phyloP scores from a whole-genome alignment of 805 yeast genomes.

The Ogataea haglerorum region DNA sequence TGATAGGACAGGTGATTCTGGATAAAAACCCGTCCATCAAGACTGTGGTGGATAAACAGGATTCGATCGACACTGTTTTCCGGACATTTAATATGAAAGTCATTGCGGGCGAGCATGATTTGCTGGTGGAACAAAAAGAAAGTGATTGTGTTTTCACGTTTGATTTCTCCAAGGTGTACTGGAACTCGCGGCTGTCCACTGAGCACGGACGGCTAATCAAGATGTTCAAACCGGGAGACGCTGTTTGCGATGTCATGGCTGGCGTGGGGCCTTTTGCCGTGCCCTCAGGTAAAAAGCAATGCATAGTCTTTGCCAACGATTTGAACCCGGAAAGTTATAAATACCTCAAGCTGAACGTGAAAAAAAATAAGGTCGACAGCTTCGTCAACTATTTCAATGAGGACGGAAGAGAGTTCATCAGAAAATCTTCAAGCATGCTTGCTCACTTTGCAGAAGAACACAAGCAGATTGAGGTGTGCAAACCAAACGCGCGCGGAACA shows the following conservation, averaged over 20 bases:
- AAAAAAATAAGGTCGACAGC: constrained; percentile 54
- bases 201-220: constrained; percentile 83
- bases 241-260: constrained; percentile 93
- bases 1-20: constrained; percentile 86
- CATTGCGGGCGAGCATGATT: constrained; percentile 77
- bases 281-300: constrained; percentile 86
- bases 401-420: constrained; percentile 84
- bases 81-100: constrained; percentile 94
- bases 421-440: constrained; percentile 51
- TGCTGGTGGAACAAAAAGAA: constrained; percentile 82
- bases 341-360: constrained; percentile 63
- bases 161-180: constrained; percentile 91
- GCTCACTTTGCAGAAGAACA: constrained; percentile 41
- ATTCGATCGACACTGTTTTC: constrained; percentile 80
- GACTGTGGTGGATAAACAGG: constrained; percentile 91
- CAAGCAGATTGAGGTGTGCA: constrained; percentile 36
- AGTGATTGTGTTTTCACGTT: constrained; percentile 81
- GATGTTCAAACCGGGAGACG: constrained; percentile 57
- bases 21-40: constrained; percentile 80
- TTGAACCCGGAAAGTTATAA: constrained; percentile 83
- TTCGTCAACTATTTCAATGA: constrained; percentile 63
- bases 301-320: constrained; percentile 86
- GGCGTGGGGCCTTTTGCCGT: constrained; percentile 99
- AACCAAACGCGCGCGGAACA: constrained; percentile 25
- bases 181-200: constrained; percentile 94